Percentiles rank a stretch among this genome's conserved stretches.
phyloP scores from a whole-genome alignment of 192 early-diverging fungal genomes.

The Mortierella hygrophila region DNA sequence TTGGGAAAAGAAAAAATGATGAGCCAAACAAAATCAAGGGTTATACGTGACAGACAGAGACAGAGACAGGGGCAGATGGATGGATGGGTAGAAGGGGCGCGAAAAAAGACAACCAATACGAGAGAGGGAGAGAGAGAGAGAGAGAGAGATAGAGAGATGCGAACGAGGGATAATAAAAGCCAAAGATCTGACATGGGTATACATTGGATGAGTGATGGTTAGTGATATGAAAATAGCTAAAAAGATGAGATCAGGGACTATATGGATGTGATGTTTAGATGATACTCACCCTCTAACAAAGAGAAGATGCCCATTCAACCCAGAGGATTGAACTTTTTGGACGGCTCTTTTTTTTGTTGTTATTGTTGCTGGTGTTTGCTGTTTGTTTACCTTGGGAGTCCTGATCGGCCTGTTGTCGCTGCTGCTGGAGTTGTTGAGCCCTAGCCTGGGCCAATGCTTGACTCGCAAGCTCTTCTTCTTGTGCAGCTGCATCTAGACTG shows the following conservation, averaged over 20 bases:
- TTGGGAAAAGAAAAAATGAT: not conserved
- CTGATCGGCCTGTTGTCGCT: conserved; percentile 10
- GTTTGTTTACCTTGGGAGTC: conserved; percentile 6
- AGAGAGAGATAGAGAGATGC: not conserved
- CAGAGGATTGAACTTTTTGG: not conserved
- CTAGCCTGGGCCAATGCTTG: conserved; percentile 13
- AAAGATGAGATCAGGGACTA: not conserved
- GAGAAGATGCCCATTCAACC: not conserved
- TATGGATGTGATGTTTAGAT: not conserved
- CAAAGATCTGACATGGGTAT: not conserved
- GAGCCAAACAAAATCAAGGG: not conserved
- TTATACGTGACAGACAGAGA: not conserved
- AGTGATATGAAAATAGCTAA: not conserved
- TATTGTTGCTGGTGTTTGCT: not conserved
- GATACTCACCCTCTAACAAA: not conserved
- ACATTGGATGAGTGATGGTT: not conserved
- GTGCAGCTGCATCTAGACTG: conserved; percentile 30
- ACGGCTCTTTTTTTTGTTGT: not conserved
- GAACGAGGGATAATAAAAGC: not conserved
- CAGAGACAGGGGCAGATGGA: not conserved
- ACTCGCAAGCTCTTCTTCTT: conserved; percentile 28
- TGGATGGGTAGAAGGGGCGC: not conserved
- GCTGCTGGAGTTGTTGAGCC: conserved; percentile 20
- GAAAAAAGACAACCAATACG: not conserved
- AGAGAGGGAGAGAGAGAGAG: not conserved